A percentile compares a stretch with the other conserved stretches of the same genome.
These are phyloP conservation scores for Ophiostoma piceae DNA, from an alignment of 2,329 filamentous ascomycete species.

Conservation along the genomic window DNA sequence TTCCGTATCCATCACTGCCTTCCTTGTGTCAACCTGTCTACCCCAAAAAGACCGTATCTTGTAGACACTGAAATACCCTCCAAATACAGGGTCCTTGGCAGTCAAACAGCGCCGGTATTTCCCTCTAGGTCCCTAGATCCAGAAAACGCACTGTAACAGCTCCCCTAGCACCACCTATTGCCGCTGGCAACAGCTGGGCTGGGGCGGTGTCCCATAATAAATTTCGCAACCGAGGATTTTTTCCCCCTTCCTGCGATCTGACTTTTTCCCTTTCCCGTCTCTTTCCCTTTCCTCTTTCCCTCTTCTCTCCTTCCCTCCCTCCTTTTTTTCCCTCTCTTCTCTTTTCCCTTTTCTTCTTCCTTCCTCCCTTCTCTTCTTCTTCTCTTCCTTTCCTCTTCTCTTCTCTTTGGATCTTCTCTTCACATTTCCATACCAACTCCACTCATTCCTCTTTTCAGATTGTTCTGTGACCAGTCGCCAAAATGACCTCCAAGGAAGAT, in stretches of 20 bases:
- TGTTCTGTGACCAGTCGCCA: conserved; percentile 44
- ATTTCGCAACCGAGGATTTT: conserved; percentile 36
- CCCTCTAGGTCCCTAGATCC: background rate
- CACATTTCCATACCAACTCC: conserved; percentile 33
- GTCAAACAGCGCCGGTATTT: background rate
- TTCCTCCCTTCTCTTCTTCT: conserved; percentile 14
- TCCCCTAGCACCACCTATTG: background rate
- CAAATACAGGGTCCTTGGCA: background rate
- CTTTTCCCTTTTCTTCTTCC: conserved; percentile 13
- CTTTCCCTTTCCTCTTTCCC: conserved; percentile 14
- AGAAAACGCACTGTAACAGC: background rate
- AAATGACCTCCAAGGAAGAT: conserved; percentile 52
- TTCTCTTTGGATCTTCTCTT: conserved; percentile 32
- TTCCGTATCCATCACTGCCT: background rate
- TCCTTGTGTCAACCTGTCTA: background rate
- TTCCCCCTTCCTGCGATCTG: conserved; percentile 25
- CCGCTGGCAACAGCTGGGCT: conserved; percentile 14
- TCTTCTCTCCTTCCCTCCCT: conserved; percentile 11
- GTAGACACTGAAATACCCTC: background rate
- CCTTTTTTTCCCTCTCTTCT: conserved; percentile 17
- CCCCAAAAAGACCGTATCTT: background rate
- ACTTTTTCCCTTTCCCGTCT: conserved; percentile 33
- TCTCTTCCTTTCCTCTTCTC: conserved; percentile 32
- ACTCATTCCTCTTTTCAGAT: conserved; percentile 33
- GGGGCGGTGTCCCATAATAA: conserved; percentile 24